Base-by-base conservation (phyloP, 495 filamentous ascomycete species). In the Trichoderma reesei region DNA sequence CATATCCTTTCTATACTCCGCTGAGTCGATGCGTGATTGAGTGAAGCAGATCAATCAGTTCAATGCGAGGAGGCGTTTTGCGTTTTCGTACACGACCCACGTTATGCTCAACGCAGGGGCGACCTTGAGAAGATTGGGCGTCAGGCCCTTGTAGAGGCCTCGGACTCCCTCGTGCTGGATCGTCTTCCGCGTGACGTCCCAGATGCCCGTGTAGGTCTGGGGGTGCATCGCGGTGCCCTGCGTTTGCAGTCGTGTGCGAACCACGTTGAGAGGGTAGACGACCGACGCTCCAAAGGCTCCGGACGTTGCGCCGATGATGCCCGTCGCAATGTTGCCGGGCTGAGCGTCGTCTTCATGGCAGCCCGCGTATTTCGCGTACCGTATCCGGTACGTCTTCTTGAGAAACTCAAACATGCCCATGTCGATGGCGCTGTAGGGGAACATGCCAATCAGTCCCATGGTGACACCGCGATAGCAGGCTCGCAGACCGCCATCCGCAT, bases 401-500 rank as follows among this genome's bases (percentile, higher is more conserved):
- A 96, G 80, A 60, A 92, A 86, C 75, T 99, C 94, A 68, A 97
- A 99, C 0, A 90, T 96, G 46, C 90, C 89, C 65, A 99, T 85
- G 72, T 99, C 94, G 73, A 99, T 94, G 42, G 94, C 95, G 41
- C 90, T 90, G 75, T 99, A 99, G 1, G 94, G 94, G 71, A 98
- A 98, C 86, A 98, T 96, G 72, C 94, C 94, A 61, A 96, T 71
- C 3, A 99, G 80, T 20, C 95, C 94, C 79, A 97, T 89, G 0
- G 91, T 90, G 41, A 98, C 84, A 18, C 94, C 94, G 65, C 93
- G 91, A 72, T 98, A 99, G 67, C 90, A 95, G 20, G 89, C 82
- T 48, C 83, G 80, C 34, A 92, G 59, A 41, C 91, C 91, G 56
- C 86, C 87, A 61, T 83, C 82, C 38, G 80, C 81, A 83, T 86